Evolutionary conservation across 2,329 filamentous ascomycete species (phyloP).

Genomic region (Fragosphaeria purpurea): DNA sequence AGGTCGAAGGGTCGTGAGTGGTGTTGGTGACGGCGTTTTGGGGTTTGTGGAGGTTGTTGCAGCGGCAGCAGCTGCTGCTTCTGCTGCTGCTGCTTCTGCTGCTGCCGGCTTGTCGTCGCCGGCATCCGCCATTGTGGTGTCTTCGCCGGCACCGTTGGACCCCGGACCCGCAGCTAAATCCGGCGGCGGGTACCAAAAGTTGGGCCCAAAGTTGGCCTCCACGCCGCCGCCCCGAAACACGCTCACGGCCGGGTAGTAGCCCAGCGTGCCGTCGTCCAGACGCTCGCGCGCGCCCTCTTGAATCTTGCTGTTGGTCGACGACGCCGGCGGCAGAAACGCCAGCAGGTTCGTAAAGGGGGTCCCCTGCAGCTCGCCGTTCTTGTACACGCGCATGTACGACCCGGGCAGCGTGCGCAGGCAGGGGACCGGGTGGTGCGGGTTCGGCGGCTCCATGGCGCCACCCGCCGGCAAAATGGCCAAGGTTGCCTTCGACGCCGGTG

Average conservation of each 20-base stretch:
- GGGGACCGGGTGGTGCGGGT: constrained; percentile 61
- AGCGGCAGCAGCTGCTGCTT: neutral
- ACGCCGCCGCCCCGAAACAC: constrained; percentile 86
- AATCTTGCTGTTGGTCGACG: constrained; percentile 58
- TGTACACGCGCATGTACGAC: constrained; percentile 81
- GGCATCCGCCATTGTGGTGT: constrained; percentile 34
- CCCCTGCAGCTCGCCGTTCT: constrained; percentile 80
- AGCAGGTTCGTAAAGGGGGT: constrained; percentile 81
- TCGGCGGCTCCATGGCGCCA: constrained; percentile 44
- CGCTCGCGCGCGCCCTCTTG: constrained; percentile 72
- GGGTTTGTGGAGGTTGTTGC: too few species aligned
- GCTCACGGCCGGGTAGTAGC: constrained; percentile 90
- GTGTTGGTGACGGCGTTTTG: neutral
- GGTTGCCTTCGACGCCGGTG: constrained; percentile 20
- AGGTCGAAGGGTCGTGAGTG: constrained; percentile 37
- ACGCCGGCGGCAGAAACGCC: constrained; percentile 85
- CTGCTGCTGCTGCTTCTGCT: neutral
- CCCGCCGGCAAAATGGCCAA: constrained; percentile 21
- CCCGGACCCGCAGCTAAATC: constrained; percentile 28
- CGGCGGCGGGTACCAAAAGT: constrained; percentile 82
- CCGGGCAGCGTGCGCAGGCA: constrained; percentile 79
- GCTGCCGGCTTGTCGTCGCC: constrained; percentile 17
- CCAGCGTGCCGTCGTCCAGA: constrained; percentile 87
- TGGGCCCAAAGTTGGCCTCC: constrained; percentile 86
- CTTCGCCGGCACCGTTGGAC: constrained; percentile 17